phyloP scores from a whole-genome alignment of 148 eudicot genomes.

The Rhododendron simsii region DNA sequence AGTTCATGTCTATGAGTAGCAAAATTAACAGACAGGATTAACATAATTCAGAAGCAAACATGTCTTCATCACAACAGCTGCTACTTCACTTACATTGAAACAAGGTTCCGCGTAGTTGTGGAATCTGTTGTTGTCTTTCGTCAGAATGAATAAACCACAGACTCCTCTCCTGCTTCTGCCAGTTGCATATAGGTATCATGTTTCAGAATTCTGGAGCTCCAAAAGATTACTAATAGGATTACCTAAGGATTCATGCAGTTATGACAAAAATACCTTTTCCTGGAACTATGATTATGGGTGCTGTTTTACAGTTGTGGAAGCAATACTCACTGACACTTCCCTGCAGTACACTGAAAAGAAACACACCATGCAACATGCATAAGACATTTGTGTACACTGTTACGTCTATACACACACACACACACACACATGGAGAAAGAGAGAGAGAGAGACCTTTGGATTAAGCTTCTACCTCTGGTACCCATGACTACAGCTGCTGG shows the following conservation, averaged over 20 bases:
- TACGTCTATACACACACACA: neutral
- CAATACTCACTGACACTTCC: conserved; percentile 94
- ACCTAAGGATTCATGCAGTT: conserved; percentile 3
- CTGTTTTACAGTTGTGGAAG: conserved; percentile 80
- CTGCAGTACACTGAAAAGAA: conserved; percentile 59
- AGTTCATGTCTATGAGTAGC: neutral
- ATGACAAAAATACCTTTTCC: conserved; percentile 58
- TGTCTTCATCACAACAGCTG: conserved; percentile 12
- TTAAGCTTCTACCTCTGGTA: conserved; percentile 80
- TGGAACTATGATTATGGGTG: conserved; percentile 82
- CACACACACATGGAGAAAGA: neutral
- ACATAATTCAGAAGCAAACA: conserved; percentile 9
- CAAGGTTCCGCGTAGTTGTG: neutral
- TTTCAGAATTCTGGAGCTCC: neutral
- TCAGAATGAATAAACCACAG: conserved; percentile 40
- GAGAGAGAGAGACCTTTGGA: conserved; percentile 49
- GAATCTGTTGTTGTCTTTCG: neutral
- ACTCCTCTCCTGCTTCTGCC: conserved; percentile 82
- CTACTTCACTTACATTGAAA: conserved; percentile 6
- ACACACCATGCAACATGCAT: neutral
- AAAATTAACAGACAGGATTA: neutral
- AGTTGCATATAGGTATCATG: neutral
- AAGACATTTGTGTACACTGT: neutral
- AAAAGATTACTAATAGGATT: neutral
- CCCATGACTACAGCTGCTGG: conserved; percentile 88